Evolutionary conservation across 768 basidiomycete species (phyloP).

Genomic region (Phaeotremella skinneri): DNA sequence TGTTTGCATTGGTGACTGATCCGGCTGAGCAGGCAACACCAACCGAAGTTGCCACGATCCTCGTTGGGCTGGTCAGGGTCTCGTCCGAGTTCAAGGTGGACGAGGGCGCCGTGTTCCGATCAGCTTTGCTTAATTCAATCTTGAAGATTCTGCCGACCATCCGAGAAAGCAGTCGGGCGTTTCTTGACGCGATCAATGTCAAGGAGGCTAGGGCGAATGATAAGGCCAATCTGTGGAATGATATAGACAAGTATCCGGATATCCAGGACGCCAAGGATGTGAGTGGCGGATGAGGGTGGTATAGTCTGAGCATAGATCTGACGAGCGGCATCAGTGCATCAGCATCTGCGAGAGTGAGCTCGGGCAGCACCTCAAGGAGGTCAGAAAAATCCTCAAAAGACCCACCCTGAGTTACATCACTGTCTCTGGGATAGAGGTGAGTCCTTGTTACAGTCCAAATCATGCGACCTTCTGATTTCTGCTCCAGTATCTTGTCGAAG

Average conservation of each 20-base stretch:
- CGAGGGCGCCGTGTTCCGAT: conserved; percentile 62
- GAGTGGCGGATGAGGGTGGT: conserved; percentile 30
- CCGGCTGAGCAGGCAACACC: conserved; percentile 67
- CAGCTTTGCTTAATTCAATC: conserved; percentile 67
- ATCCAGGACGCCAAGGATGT: conserved; percentile 66
- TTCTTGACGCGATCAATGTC: conserved; percentile 62
- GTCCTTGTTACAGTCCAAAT: too few species aligned
- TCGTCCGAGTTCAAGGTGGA: conserved; percentile 59
- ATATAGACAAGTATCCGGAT: conserved; percentile 58
- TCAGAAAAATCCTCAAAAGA: conserved; percentile 68
- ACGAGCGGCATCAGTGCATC: conserved; percentile 58
- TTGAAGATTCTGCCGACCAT: conserved; percentile 68
- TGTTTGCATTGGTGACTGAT: not conserved
- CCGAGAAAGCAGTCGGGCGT: conserved; percentile 57
- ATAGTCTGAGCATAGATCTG: not conserved
- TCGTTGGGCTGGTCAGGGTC: conserved; percentile 72
- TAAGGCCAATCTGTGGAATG: conserved; percentile 69
- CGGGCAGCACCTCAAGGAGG: conserved; percentile 67
- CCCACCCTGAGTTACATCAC: conserved; percentile 71
- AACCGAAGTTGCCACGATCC: conserved; percentile 70
- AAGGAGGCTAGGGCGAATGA: conserved; percentile 65
- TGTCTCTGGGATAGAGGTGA: conserved; percentile 69
- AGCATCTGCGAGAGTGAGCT: conserved; percentile 69
- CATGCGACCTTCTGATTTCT: not conserved
- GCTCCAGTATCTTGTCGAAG: conserved; percentile 71